These are phyloP conservation scores for Corymbia calophylla DNA, from an alignment of 441 rosid genomes.

Conservation along the genomic window DNA sequence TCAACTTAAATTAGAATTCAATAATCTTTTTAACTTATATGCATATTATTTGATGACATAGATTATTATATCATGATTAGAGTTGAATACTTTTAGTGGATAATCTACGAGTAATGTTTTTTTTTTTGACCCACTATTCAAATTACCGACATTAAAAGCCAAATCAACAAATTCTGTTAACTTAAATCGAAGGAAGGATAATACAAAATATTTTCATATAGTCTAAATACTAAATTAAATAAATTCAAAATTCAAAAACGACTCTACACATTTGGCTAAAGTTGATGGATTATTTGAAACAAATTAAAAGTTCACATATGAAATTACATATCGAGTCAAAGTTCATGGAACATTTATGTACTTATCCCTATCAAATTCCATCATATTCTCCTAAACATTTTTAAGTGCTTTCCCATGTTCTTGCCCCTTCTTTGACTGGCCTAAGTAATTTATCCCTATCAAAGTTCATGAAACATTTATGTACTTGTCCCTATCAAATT, in stretches of 20 bases:
- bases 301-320: rapidly evolving
- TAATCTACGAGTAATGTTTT: rapidly evolving
- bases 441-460: not conserved
- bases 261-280: too few relatives aligned
- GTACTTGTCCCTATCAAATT: rapidly evolving
- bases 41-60: not conserved
- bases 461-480: too few relatives aligned
- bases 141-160: rapidly evolving
- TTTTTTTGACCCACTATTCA: rapidly evolving
- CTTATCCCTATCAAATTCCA: not conserved
- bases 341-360: rapidly evolving
- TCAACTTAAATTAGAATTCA: not conserved
- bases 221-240: rapidly evolving
- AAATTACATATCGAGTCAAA: rapidly evolving
- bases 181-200: rapidly evolving
- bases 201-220: not conserved
- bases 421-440: not conserved
- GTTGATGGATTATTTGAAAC: too few relatives aligned
- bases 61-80: not conserved
- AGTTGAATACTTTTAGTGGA: not conserved
- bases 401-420: not conserved
- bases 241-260: too few relatives aligned
- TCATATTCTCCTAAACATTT: not conserved
- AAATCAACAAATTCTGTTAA: rapidly evolving
- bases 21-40: not conserved